Conservation (phyloP, 352 stramenopile genomes). For the Globisporangium heterothallicum region DNA sequence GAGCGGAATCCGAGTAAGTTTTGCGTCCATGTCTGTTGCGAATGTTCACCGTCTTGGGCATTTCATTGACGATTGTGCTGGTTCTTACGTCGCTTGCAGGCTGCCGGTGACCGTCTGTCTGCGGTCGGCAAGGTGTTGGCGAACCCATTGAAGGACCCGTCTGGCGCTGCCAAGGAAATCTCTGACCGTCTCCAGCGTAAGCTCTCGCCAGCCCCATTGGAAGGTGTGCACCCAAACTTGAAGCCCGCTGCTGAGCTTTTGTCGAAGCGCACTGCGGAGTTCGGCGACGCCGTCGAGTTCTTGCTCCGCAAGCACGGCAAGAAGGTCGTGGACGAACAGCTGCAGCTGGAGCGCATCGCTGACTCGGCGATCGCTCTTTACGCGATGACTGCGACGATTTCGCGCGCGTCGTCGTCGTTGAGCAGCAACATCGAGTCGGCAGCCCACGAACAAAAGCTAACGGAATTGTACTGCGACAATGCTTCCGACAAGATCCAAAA, state of each 20-base stretch:
- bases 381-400: slow-evolving; percentile 86
- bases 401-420: slow-evolving; percentile 66
- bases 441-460: slow-evolving; percentile 72
- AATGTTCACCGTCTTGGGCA: not conserved
- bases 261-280: slow-evolving; percentile 66
- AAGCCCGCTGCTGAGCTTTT: slow-evolving; percentile 47
- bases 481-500: slow-evolving; percentile 62
- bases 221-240: slow-evolving; percentile 70
- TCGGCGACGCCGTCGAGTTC: slow-evolving; percentile 69
- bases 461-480: slow-evolving; percentile 74
- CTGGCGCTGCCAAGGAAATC: slow-evolving; percentile 62
- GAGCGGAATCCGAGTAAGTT: slow-evolving; percentile 69
- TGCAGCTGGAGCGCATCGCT: slow-evolving; percentile 82
- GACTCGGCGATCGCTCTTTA: slow-evolving; percentile 80
- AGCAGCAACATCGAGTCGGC: slow-evolving; percentile 43
- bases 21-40: not conserved
- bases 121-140: slow-evolving; percentile 69
- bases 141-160: slow-evolving; percentile 79
- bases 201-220: slow-evolving; percentile 58
- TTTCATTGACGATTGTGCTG: slow-evolving; percentile 8
- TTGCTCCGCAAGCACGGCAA: slow-evolving; percentile 85
- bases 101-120: slow-evolving; percentile 74
- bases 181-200: slow-evolving; percentile 79
- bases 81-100: slow-evolving; percentile 25
- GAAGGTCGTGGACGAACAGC: slow-evolving; percentile 84